These are phyloP conservation scores for Talaromyces verruculosus DNA, from an alignment of 2,329 filamentous ascomycete genomes.

Conservation along the genomic window DNA sequence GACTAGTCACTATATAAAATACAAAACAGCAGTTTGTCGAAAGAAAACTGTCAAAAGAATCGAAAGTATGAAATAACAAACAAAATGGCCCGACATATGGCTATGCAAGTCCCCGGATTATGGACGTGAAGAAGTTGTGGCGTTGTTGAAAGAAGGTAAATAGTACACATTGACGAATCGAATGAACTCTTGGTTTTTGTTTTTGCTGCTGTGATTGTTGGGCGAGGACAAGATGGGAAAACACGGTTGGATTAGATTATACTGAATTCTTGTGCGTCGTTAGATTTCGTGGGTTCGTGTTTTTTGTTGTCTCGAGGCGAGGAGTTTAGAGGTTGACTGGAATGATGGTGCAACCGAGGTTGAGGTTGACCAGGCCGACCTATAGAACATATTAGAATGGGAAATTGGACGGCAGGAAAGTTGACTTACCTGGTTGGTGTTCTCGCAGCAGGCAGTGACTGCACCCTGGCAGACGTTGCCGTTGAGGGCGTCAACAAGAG, in stretches of 20 bases:
- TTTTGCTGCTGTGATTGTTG: not conserved
- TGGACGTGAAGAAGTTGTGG: constrained; percentile 9
- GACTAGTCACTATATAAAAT: constrained; percentile 13
- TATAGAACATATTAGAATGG: not conserved
- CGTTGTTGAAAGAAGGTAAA: not conserved
- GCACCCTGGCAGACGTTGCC: constrained; percentile 21
- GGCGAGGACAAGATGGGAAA: not conserved
- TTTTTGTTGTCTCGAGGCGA: not conserved
- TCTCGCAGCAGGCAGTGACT: constrained; percentile 22
- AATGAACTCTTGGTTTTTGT: not conserved
- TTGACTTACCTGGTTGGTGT: constrained; percentile 15
- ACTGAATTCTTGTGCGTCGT: constrained; percentile 16
- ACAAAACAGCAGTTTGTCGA: not conserved
- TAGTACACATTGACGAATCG: constrained; percentile 8
- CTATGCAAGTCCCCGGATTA: constrained; percentile 18
- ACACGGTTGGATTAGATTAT: not conserved
- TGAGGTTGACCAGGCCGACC: constrained; percentile 22
- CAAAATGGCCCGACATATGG: constrained; percentile 16
- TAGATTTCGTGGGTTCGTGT: constrained; percentile 15
- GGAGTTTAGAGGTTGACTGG: constrained; percentile 19
- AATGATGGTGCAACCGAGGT: constrained; percentile 22
- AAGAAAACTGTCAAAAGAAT: not conserved
- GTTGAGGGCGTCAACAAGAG: constrained; percentile 19
- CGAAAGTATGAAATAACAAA: constrained; percentile 5
- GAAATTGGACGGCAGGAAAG: not conserved